A percentile compares a stretch with the other conserved stretches of the same genome.
Conservation (phyloP, 805 yeast species). For the Citeromyces nyonsensis region DNA sequence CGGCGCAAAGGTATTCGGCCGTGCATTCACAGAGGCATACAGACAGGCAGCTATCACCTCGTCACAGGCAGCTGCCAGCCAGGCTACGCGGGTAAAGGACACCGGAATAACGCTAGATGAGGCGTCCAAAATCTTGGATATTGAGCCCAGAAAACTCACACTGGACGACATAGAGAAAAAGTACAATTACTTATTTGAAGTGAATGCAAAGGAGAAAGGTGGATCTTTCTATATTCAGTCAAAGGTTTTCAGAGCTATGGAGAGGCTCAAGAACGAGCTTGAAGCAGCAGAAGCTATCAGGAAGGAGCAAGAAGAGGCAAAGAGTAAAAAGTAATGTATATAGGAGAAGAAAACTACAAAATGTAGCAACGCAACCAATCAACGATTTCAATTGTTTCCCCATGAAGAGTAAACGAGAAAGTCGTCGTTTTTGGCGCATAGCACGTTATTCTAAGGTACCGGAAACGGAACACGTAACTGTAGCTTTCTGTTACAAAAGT, state of each 20-base stretch:
- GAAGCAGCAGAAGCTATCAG: conserved; percentile 33
- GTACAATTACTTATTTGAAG: conserved; percentile 72
- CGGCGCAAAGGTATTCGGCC: conserved; percentile 91
- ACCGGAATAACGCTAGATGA: conserved; percentile 81
- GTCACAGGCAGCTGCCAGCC: conserved; percentile 51
- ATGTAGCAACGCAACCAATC: conserved; percentile 42
- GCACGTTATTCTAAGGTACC: conserved; percentile 46
- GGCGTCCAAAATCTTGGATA: conserved; percentile 79
- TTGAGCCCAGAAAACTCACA: conserved; percentile 41
- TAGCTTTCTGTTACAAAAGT: conserved; percentile 62
- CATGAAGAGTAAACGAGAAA: conserved; percentile 11
- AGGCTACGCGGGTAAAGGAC: conserved; percentile 31
- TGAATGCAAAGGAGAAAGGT: conserved; percentile 89
- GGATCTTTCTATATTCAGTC: conserved; percentile 89
- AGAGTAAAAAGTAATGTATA: conserved; percentile 1
- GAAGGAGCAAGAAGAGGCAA: conserved; percentile 10
- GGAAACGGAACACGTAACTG: conserved; percentile 64
- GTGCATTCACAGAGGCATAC: conserved; percentile 94
- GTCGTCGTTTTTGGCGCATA: conserved; percentile 17
- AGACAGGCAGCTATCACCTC: conserved; percentile 91
- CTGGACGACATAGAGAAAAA: conserved; percentile 50
- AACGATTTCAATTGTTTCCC: conserved; percentile 13
- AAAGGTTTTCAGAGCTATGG: conserved; percentile 90
- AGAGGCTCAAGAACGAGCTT: conserved; percentile 69
- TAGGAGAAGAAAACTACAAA: conserved; percentile 2